A percentile compares a stretch with the other conserved stretches of the same genome.
phyloP scores from a whole-genome alignment of 2,329 filamentous ascomycete genomes.

The Pestalotiopsis fici region DNA sequence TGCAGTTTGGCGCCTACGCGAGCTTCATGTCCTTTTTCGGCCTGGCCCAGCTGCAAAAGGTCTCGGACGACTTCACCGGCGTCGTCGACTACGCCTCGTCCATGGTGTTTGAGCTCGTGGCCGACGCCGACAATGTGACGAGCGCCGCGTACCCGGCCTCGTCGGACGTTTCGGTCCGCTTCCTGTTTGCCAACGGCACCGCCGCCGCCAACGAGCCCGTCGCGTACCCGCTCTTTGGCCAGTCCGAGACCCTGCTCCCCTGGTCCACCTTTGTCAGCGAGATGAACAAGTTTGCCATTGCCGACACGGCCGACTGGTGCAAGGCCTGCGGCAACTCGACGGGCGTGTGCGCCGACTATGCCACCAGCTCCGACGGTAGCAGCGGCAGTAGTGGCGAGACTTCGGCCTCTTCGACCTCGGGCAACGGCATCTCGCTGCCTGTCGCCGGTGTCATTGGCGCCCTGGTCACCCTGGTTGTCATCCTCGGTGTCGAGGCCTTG shows the following conservation, averaged over 20 bases:
- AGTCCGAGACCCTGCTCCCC: constrained; percentile 52
- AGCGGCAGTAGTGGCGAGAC: constrained; percentile 20
- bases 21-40: constrained; percentile 67
- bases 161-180: constrained; percentile 57
- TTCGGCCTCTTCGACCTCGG: constrained; percentile 16
- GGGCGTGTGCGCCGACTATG: constrained; percentile 59
- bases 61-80: constrained; percentile 67
- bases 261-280: constrained; percentile 69
- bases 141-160: constrained; percentile 47
- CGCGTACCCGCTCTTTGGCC: constrained; percentile 62
- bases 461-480: constrained; percentile 57
- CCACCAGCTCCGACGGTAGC: constrained; percentile 10
- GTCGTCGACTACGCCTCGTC: constrained; percentile 82
- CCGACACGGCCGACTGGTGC: constrained; percentile 72
- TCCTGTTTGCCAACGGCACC: constrained; percentile 63
- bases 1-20: constrained; percentile 64
- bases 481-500: constrained; percentile 45
- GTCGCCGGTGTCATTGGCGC: constrained; percentile 86
- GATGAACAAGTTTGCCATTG: constrained; percentile 69
- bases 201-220: constrained; percentile 52
- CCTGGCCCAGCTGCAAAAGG: constrained; percentile 51
- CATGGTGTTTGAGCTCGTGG: constrained; percentile 76
- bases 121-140: constrained; percentile 42
- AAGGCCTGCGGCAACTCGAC: constrained; percentile 71
- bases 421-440: constrained; percentile 60